Base-by-base conservation (phyloP, 2,329 filamentous ascomycete genomes). In the Neonectria ditissima region DNA sequence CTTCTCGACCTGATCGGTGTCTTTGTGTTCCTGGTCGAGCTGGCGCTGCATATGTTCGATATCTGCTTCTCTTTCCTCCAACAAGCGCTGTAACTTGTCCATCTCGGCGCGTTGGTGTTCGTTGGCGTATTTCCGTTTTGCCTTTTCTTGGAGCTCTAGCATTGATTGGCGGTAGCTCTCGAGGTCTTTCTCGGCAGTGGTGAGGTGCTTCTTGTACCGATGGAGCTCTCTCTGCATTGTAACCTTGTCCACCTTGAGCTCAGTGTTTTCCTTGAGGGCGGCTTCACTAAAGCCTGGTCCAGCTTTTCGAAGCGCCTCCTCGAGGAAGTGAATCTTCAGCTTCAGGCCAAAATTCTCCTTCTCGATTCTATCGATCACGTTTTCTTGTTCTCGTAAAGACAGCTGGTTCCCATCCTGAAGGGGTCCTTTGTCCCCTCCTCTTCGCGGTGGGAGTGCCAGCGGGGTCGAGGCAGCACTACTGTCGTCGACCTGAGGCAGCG, bases 281-380 rank as follows among this genome's bases (percentile, higher is more conserved):
- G 89, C 89, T 77, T 97, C 92, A 73, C 94, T 97, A 82, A 94
- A 96, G 59, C 94, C 93, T 8, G 93, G 94, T 1, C 95, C 95
- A 58, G 91, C 89, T 77, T 97, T 97, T 56, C 91, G 88, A 53
- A 99, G 81, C 14, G 93, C 92, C 71, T 98, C 93, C 77, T 99
- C 94, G 59, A 99, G 86, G 77, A 97, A 99, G 78, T 98, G 94
- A 56, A 98, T 97, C 79, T 97, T 97, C 71, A 98, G 86, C 79
- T 98, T 98, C 57, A 99, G 84, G 24, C 93, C 93, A 76, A 98
- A 99, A 76, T 99, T 99, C 76, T 98, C 96, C 82, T 99, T 99
- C 76, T 97, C 94, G 72, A 99, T 95, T 75, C 92, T 92, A 80
- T 97, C 93, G 71, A 99, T 95, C 69, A 96, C 92, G 71, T 93